Percentiles rank a stretch among this genome's conserved stretches.
Evolutionary conservation across 2,329 filamentous ascomycete genomes (phyloP).

Genomic region (Cytospora mali): DNA sequence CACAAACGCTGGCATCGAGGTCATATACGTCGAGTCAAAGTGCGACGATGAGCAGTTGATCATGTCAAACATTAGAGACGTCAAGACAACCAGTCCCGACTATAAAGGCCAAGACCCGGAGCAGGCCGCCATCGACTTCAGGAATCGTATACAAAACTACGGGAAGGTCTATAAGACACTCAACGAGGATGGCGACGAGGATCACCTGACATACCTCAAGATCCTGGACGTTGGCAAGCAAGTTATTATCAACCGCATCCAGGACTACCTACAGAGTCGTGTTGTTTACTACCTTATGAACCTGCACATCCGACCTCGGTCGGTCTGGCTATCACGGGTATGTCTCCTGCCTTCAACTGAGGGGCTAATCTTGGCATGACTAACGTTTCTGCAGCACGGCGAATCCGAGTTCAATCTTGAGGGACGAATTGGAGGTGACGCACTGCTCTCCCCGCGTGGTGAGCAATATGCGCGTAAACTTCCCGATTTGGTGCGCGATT

Average conservation of each 20-base stretch:
- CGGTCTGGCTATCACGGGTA: conserved; percentile 93
- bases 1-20: conserved; percentile 75
- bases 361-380: conserved; percentile 27
- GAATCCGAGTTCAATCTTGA: conserved; percentile 91
- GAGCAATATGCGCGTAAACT: conserved; percentile 84
- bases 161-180: conserved; percentile 96
- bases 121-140: conserved; percentile 85
- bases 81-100: conserved; percentile 95
- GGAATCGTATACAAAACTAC: conserved; percentile 93
- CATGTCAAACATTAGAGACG: conserved; percentile 97
- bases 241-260: conserved; percentile 96
- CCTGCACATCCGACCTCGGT: conserved; percentile 92
- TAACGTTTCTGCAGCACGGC: conserved; percentile 66
- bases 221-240: conserved; percentile 95
- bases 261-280: conserved; percentile 93
- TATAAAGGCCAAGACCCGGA: conserved; percentile 95
- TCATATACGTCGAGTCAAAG: conserved; percentile 94
- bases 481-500: conserved; percentile 81
- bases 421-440: conserved; percentile 91
- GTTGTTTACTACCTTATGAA: conserved; percentile 99
- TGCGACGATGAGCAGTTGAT: conserved; percentile 96
- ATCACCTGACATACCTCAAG: conserved; percentile 90
- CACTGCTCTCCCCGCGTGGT: conserved; percentile 81
- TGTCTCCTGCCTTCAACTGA: conserved; percentile 40
- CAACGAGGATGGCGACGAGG: conserved; percentile 77